These are phyloP conservation scores for Torrubiella hemipterigena DNA, from an alignment of 2,329 filamentous ascomycete species.

Conservation along the genomic window DNA sequence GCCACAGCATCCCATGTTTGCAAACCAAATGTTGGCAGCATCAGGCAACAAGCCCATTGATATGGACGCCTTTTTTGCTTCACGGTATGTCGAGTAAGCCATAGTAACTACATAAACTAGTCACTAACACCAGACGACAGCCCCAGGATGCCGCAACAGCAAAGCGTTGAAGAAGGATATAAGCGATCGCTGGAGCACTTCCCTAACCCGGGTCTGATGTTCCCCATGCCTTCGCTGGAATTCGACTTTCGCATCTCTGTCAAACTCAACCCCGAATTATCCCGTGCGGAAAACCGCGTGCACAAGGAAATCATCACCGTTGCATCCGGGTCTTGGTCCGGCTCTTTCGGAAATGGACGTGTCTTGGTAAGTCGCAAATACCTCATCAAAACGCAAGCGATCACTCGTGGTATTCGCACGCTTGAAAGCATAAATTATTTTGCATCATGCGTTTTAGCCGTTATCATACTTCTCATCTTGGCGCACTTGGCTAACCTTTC, in stretches of 20 bases:
- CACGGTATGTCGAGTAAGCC: background rate
- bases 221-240: slow-evolving; percentile 32
- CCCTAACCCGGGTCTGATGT: slow-evolving; percentile 27
- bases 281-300: slow-evolving; percentile 29
- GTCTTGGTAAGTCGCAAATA: slow-evolving; percentile 25
- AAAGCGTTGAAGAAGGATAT: slow-evolving; percentile 24
- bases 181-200: slow-evolving; percentile 26
- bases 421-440: too few relatives aligned
- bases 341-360: slow-evolving; percentile 34
- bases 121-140: background rate
- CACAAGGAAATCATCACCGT: slow-evolving; percentile 38
- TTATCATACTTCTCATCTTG: background rate
- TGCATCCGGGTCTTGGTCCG: slow-evolving; percentile 33
- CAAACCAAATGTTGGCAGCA: background rate
- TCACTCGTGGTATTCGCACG: too few relatives aligned
- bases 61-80: background rate
- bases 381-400: background rate
- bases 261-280: slow-evolving; percentile 27
- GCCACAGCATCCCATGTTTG: too few relatives aligned
- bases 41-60: background rate
- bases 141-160: slow-evolving; percentile 8
- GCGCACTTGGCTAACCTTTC: background rate
- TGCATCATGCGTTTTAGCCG: too few relatives aligned
- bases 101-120: background rate
- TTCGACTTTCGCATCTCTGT: slow-evolving; percentile 40